phyloP scores from a whole-genome alignment of 1,284 basidiomycete genomes.

The Heterobasidion occidentale region DNA sequence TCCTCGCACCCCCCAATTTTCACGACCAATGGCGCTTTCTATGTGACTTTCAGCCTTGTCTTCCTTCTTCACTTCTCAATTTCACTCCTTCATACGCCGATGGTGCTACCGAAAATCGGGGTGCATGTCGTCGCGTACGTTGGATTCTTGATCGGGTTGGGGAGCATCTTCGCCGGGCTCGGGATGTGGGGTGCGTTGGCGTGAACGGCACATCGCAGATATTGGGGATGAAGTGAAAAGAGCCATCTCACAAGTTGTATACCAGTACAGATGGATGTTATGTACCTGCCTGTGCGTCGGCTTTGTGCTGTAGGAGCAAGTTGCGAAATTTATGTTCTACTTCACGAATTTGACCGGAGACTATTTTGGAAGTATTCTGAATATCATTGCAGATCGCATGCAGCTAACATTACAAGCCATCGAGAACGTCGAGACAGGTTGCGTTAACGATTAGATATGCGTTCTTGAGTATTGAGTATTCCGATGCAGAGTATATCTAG shows the following conservation, averaged over 20 bases:
- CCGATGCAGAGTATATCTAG: no score
- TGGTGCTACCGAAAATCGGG: slow-evolving; percentile 56
- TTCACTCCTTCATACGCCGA: slow-evolving; percentile 50
- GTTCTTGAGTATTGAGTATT: no score
- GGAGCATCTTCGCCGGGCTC: slow-evolving; percentile 58
- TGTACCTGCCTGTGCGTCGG: not conserved
- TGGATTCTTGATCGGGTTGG: slow-evolving; percentile 52
- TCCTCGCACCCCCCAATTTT: slow-evolving; percentile 10
- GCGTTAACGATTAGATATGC: no score
- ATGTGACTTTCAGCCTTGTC: slow-evolving; percentile 40
- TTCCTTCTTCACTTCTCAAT: slow-evolving; percentile 42
- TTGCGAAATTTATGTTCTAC: no score
- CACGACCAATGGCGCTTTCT: slow-evolving; percentile 26
- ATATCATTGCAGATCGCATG: no score
- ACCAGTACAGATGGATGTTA: not conserved
- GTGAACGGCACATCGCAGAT: slow-evolving; percentile 17
- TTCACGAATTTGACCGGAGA: no score
- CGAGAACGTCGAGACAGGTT: no score
- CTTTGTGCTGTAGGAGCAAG: no score
- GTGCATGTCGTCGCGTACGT: slow-evolving; percentile 66
- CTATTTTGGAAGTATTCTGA: no score
- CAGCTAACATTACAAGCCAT: no score
- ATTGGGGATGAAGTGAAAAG: no score
- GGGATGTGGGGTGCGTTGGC: slow-evolving; percentile 58
- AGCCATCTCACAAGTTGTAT: not conserved